Base-by-base conservation (phyloP, 495 filamentous ascomycete genomes). In the Chaetomium cochliodes region DNA sequence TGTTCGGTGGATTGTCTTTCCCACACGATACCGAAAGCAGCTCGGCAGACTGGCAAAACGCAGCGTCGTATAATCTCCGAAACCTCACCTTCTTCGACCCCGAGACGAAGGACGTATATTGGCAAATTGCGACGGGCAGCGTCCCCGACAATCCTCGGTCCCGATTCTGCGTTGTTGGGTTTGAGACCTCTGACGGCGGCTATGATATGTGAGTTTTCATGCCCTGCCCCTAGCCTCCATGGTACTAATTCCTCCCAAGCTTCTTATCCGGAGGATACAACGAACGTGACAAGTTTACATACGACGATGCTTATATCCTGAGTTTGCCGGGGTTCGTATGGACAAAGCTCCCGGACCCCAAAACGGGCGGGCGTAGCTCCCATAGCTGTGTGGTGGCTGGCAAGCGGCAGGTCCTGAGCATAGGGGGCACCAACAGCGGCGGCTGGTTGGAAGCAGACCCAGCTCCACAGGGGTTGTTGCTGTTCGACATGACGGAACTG, bases 291-390 rank as follows among this genome's bases (percentile, higher is more conserved):
- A 61, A 63, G 5, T 62, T 37, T 15, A 30, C 60, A 0, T 69
- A 74, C 37, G 46, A 68, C 0, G 75, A 78, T 28, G 69, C 78
- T 7, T 74, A 77, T 52, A 70, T 83, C 18, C 72, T 82, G 15
- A 78, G 75, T 49, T 62, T 83, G 2, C 81, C 80, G 0, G 79
- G 78, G n/a, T 83, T 82, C 51, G 65, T 73, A 41, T 82, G 81
- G 73, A 73, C 77, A 25, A 68, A 69, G 41, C 70, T 72, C 2
- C 25, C 59, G 5, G 56, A 72, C 5, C 33, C 56, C 5, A 52
- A 65, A 0, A 73, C 65, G 0, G 72, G 73, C 5, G 54, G 59
- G 23, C 72, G 77, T 2, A 5, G 3, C 4, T 50, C 18, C 0
- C 69, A 67, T 26, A 66, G 64, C 5, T 81, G 78, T 49, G 72